phyloP scores from a whole-genome alignment of 257 asterid species.

The Asclepias syriaca region DNA sequence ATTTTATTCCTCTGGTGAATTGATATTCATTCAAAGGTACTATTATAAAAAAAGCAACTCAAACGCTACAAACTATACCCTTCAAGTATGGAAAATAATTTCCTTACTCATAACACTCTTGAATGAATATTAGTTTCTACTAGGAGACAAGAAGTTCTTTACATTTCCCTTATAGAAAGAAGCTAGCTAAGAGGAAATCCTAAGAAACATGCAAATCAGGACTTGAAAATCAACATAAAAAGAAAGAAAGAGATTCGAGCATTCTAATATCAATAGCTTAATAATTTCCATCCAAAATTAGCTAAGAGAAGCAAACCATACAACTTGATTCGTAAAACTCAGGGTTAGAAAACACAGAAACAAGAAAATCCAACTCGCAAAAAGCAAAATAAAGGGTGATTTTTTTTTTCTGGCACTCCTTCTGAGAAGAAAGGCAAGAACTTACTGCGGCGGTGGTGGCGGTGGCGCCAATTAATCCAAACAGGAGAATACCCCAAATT shows the following conservation, averaged over 20 bases:
- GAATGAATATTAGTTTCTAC: neutral
- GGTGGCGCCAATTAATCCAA: slow-evolving; percentile 79
- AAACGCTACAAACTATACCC: neutral
- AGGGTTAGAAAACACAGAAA: neutral
- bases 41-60: neutral
- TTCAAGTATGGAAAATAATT: too few relatives aligned
- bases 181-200: neutral
- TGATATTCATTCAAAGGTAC: neutral
- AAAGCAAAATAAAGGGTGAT: neutral
- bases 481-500: slow-evolving; percentile 57
- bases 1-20: too few relatives aligned
- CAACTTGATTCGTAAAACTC: neutral
- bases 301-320: neutral
- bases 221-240: neutral
- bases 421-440: neutral
- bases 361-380: neutral
- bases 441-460: slow-evolving; percentile 73
- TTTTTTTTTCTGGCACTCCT: too few relatives aligned
- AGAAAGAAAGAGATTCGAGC: neutral
- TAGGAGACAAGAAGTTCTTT: neutral
- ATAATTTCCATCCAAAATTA: neutral
- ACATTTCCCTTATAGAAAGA: neutral
- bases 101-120: neutral
- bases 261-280: neutral
- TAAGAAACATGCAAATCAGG: neutral